Base-by-base conservation (phyloP, 1,139 yeast species). In the Blastobotrys raffinosifermentans region DNA sequence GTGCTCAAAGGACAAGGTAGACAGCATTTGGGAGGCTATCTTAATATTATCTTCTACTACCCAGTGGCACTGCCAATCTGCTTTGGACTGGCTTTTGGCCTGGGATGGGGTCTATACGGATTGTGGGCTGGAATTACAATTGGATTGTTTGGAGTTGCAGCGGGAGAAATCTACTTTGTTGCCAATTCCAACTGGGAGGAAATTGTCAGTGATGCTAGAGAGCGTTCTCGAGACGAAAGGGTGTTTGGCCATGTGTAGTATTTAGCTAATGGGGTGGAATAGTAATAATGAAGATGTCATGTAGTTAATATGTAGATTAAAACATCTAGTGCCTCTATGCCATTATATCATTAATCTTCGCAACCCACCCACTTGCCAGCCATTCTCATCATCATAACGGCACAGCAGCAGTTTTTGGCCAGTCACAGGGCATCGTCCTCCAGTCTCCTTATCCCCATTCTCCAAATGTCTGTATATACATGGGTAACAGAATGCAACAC, bases 101-200 rank as follows among this genome's bases (percentile, higher is more conserved):
- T 65, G 6, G 72, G 72, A 32, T 59, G 72, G 59, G 67, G 73
- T 39, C 64, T 87, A 8, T 57, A 63, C 19, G 97, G 97, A 0
- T 64, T 91, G 38, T 91, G 98, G 98, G 50, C 78, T n/a, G 96
- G 96, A 5, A 75, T 86, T 40, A 85, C 91, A 1, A 57, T 75
- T 29, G 96, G 94, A 0, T 72, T 87, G 72, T 57, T 78, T 25
- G 49, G 77, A 22, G 86, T 91, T 44, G 87, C 87, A 1, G 35
- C 71, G 0, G 66, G 73, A 15, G 94, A 89, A 51, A 57, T 70
- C 1, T 66, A 65, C 45, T 70, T 61, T 40, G 75, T 76, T 5
- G 49, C 67, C 22, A 54, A 56, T n/a, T 73, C 77, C 3, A 66
- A 77, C 47, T 79, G 85, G 85, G 62, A 69, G 2, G 51, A 51